phyloP scores from a whole-genome alignment of 1,284 basidiomycete species.

The Microstroma glucosiphilum region DNA sequence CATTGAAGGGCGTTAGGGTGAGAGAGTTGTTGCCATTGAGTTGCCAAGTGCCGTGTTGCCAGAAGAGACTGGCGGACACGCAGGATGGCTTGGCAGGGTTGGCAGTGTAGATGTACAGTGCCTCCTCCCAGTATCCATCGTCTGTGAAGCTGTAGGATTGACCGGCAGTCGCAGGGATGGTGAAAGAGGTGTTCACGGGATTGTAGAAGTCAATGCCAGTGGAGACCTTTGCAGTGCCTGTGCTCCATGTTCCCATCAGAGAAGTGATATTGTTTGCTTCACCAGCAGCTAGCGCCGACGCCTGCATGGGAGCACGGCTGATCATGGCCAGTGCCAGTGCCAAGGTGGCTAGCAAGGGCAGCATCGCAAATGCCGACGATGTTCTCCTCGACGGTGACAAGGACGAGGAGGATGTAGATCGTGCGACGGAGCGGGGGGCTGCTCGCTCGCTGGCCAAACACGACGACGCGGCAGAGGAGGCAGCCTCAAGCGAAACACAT shows the following conservation, averaged over 20 bases:
- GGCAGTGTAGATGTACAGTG: slow-evolving; percentile 36
- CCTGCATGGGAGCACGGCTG: too few species aligned
- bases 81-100: slow-evolving; percentile 44
- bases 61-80: slow-evolving; percentile 40
- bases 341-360: too few species aligned
- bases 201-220: slow-evolving; percentile 37
- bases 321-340: too few species aligned
- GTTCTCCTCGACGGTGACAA: too few species aligned
- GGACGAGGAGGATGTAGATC: too few species aligned
- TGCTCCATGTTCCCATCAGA: slow-evolving; percentile 14
- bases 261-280: neutral
- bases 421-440: too few species aligned
- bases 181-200: slow-evolving; percentile 44
- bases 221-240: slow-evolving; percentile 10
- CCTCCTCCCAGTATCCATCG: slow-evolving; percentile 49
- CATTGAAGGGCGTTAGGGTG: slow-evolving; percentile 23
- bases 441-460: too few species aligned
- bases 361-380: too few species aligned
- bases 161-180: slow-evolving; percentile 34
- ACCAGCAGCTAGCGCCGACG: neutral
- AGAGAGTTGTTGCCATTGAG: slow-evolving; percentile 32
- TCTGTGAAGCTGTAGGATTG: slow-evolving; percentile 46
- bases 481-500: too few species aligned
- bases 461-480: too few species aligned
- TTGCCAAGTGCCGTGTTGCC: slow-evolving; percentile 48